Evolutionary conservation across 1,139 yeast genomes (phyloP).

Genomic region (Pichia sp.): DNA sequence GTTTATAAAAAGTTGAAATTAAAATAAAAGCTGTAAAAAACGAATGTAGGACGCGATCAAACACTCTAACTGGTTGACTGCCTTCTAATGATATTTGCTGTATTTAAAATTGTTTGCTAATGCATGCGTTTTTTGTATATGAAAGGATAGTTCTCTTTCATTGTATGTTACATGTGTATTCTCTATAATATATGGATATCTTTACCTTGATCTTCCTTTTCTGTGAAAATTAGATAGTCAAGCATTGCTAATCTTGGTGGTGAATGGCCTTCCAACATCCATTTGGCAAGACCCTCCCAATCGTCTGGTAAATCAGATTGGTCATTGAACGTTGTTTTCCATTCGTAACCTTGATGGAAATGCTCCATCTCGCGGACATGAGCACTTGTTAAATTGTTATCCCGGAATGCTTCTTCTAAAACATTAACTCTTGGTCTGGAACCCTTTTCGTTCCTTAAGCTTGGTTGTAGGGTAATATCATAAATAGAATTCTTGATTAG

Average conservation of each 20-base stretch:
- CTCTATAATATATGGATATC: background rate
- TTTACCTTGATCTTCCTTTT: background rate
- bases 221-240: conserved; percentile 9
- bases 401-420: conserved; percentile 7
- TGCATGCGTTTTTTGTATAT: background rate
- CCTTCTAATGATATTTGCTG: too few relatives aligned
- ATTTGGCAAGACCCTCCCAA: conserved; percentile 5
- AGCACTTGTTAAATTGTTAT: background rate
- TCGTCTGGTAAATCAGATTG: background rate
- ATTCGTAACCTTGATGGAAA: conserved; percentile 7
- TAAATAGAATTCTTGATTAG: conserved; percentile 6
- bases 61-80: too few relatives aligned
- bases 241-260: conserved; percentile 14
- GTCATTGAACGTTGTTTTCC: conserved; percentile 1
- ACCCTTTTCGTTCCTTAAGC: background rate
- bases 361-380: conserved; percentile 13
- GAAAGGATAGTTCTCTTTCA: too few relatives aligned
- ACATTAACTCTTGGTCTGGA: conserved; percentile 3
- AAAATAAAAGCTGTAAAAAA: too few relatives aligned
- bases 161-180: background rate
- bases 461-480: conserved; percentile 9
- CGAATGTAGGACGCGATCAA: too few relatives aligned
- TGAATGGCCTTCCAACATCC: conserved; percentile 13
- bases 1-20: too few relatives aligned
- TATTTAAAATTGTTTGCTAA: too few relatives aligned